These are phyloP conservation scores for Ambispora gerdemannii DNA, from an alignment of 192 early-diverging fungal species.

Conservation along the genomic window DNA sequence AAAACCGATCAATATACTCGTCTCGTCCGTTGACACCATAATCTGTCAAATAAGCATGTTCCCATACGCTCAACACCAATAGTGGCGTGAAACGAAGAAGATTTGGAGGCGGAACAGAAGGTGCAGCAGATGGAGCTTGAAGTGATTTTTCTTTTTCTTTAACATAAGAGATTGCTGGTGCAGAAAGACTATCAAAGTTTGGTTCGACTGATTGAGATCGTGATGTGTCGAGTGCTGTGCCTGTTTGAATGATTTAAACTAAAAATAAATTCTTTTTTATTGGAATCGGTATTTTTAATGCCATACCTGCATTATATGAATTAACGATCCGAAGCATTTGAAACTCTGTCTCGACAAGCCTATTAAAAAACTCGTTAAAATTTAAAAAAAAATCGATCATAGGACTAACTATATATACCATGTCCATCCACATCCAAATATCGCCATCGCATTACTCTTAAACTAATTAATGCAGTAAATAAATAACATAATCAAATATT, in stretches of 20 bases:
- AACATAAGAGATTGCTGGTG: constrained; percentile 29
- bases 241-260: neutral
- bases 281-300: neutral
- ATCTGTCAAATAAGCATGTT: constrained; percentile 45
- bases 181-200: constrained; percentile 31
- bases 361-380: neutral
- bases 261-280: neutral
- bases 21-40: constrained; percentile 41
- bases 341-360: constrained; percentile 21
- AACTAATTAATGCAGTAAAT: constrained; percentile 40
- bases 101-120: neutral
- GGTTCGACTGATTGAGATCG: constrained; percentile 22
- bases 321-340: constrained; percentile 30
- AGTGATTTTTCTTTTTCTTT: constrained; percentile 35
- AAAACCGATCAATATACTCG: constrained; percentile 40
- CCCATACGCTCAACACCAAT: constrained; percentile 42
- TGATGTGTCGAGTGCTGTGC: constrained; percentile 16
- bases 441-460: constrained; percentile 37
- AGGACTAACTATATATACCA: constrained; percentile 31
- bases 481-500: no score
- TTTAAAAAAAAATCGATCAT: neutral
- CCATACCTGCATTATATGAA: constrained; percentile 46
- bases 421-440: constrained; percentile 50
- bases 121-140: constrained; percentile 17
- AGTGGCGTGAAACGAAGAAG: constrained; percentile 37